Conservation (phyloP, 108 stramenopile genomes). For the Fragilariopsis cylindrus region DNA sequence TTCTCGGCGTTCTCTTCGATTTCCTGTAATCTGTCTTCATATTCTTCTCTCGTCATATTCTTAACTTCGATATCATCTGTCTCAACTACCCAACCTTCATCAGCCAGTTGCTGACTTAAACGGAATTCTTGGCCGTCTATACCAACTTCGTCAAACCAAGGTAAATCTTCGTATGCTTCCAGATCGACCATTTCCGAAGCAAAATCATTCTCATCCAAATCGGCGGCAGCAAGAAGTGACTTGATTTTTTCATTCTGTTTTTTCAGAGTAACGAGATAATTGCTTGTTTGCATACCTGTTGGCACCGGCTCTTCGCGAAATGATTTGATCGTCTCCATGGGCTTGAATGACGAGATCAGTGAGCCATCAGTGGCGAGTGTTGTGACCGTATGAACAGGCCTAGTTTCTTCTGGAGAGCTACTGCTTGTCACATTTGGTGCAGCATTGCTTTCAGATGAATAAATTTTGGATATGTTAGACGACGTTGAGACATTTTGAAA, state of each 20-base stretch:
- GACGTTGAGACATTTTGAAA: not conserved
- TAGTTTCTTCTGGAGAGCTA: not conserved
- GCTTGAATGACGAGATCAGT: not conserved
- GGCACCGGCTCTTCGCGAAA: constrained; percentile 18
- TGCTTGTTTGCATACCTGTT: constrained; percentile 14
- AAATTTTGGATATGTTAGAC: not conserved
- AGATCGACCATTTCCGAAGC: constrained; percentile 6
- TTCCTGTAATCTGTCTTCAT: constrained; percentile 39
- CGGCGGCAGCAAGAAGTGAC: constrained; percentile 1
- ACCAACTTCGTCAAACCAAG: constrained; percentile 57
- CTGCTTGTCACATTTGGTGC: not conserved
- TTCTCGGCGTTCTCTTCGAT: constrained; percentile 42
- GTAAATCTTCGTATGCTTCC: constrained; percentile 5
- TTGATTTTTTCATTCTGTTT: constrained; percentile 6
- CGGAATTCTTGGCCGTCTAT: constrained; percentile 58
- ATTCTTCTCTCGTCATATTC: constrained; percentile 46
- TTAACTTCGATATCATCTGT: constrained; percentile 10
- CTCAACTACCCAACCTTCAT: constrained; percentile 59
- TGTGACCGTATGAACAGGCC: constrained; percentile 26
- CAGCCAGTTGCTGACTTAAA: constrained; percentile 58
- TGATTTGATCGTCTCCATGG: not conserved
- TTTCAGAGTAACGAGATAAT: constrained; percentile 23
- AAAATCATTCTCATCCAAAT: constrained; percentile 1
- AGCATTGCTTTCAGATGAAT: not conserved
- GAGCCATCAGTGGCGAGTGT: constrained; percentile 14